Evolutionary conservation across 2,329 filamentous ascomycete species (phyloP).

Genomic region (Diplocarpon rosae): DNA sequence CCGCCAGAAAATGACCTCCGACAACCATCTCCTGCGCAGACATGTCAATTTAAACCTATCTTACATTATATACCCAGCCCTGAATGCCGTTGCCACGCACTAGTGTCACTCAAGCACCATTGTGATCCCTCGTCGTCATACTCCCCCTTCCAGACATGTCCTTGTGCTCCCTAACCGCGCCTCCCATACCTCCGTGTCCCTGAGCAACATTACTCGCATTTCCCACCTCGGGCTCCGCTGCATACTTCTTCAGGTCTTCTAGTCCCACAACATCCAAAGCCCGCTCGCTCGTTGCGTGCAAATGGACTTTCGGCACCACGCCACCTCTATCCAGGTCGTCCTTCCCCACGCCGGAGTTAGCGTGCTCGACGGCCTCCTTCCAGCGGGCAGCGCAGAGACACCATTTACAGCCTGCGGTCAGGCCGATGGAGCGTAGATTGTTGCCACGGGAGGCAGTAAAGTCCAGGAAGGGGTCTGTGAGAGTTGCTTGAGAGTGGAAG

Average conservation of each 20-base stretch:
- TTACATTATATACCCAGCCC: too few relatives aligned
- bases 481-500: constrained; percentile 29
- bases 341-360: constrained; percentile 1
- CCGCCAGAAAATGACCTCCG: too few relatives aligned
- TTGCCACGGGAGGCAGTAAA: constrained; percentile 48
- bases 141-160: constrained; percentile 15
- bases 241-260: constrained; percentile 28
- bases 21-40: too few relatives aligned
- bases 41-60: too few relatives aligned
- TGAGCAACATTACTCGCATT: constrained; percentile 17
- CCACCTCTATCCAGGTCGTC: constrained; percentile 9
- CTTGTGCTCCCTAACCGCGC: constrained; percentile 13
- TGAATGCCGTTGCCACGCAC: too few relatives aligned
- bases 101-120: neutral
- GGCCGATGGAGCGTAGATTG: constrained; percentile 42
- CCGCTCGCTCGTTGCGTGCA: constrained; percentile 29
- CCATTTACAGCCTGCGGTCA: constrained; percentile 50
- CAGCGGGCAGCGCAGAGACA: constrained; percentile 49
- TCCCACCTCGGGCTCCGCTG: constrained; percentile 16
- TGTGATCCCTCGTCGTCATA: constrained; percentile 10
- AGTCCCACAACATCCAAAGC: constrained; percentile 27
- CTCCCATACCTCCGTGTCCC: constrained; percentile 11
- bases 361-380: constrained; percentile 38
- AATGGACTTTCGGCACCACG: constrained; percentile 26
- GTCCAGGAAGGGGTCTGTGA: constrained; percentile 51